These are phyloP conservation scores for Thermochaetoides thermophila DNA, from an alignment of 495 filamentous ascomycete species.

Conservation along the genomic window DNA sequence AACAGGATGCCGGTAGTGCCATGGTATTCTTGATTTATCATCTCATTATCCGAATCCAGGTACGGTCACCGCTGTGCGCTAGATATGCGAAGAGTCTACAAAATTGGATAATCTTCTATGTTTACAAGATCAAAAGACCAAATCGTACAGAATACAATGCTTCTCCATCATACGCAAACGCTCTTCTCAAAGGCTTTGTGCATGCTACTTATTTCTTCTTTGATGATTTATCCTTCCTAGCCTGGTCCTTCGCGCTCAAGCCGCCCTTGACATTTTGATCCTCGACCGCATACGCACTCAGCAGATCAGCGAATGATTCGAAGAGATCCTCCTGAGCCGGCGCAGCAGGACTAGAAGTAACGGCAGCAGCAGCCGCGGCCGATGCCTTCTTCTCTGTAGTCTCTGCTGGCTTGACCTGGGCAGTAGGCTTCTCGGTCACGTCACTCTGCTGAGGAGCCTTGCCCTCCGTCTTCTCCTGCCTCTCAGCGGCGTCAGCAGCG, in stretches of 20 bases:
- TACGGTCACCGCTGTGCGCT: not conserved
- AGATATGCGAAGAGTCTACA: slow-evolving; percentile 1
- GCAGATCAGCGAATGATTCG: slow-evolving; percentile 55
- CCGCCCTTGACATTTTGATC: slow-evolving; percentile 12
- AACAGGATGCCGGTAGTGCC: too few species aligned
- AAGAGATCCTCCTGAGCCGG: slow-evolving; percentile 10
- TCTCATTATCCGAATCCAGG: not conserved
- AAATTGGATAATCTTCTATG: slow-evolving; percentile 1
- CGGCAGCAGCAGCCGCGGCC: slow-evolving; percentile 16
- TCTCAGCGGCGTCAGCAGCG: slow-evolving; percentile 9
- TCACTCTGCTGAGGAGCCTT: too few species aligned
- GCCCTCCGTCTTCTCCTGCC: slow-evolving; percentile 10
- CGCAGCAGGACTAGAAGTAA: too few species aligned
- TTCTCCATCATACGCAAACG: not conserved
- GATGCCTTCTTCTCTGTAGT: slow-evolving; percentile 25
- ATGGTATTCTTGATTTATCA: slow-evolving; percentile 1
- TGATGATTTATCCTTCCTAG: slow-evolving; percentile 14
- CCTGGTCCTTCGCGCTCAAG: slow-evolving; percentile 17
- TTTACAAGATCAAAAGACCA: too few species aligned
- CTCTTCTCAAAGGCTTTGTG: too few species aligned
- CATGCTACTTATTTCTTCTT: slow-evolving; percentile 17
- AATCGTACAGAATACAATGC: slow-evolving; percentile 6
- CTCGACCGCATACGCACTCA: slow-evolving; percentile 43
- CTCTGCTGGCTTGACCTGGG: slow-evolving; percentile 17
- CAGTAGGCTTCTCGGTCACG: too few species aligned